phyloP scores from a whole-genome alignment of 2,329 filamentous ascomycete genomes.

The Beauveria bassiana region DNA sequence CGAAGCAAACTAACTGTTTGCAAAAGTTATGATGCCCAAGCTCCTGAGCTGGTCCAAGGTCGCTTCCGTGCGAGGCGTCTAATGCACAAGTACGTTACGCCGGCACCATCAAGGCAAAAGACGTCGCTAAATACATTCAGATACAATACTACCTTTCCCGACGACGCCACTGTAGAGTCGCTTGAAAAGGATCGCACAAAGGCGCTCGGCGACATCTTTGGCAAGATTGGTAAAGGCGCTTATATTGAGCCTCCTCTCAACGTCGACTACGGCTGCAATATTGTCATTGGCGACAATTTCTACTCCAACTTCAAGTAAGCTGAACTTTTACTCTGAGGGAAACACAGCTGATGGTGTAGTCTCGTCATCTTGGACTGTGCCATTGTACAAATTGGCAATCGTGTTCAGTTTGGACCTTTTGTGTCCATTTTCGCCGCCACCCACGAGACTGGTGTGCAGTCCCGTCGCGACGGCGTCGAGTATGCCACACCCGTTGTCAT shows the following conservation, averaged over 20 bases:
- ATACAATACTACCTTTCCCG: slow-evolving; percentile 44
- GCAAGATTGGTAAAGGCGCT: slow-evolving; percentile 40
- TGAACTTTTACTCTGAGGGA: not conserved
- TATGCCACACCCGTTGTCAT: slow-evolving; percentile 40
- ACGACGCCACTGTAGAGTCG: slow-evolving; percentile 34
- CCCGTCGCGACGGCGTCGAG: slow-evolving; percentile 38
- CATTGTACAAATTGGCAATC: slow-evolving; percentile 58
- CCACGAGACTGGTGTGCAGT: slow-evolving; percentile 58
- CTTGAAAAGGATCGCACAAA: slow-evolving; percentile 32
- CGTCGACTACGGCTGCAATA: slow-evolving; percentile 60
- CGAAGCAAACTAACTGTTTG: not conserved
- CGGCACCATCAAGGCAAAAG: not conserved
- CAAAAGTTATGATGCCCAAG: slow-evolving; percentile 41
- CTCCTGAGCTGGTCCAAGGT: slow-evolving; percentile 39
- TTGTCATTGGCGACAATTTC: slow-evolving; percentile 53
- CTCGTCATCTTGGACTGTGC: slow-evolving; percentile 66
- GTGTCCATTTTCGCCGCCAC: slow-evolving; percentile 64
- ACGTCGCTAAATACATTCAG: not conserved
- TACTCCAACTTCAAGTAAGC: slow-evolving; percentile 46
- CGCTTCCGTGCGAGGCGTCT: slow-evolving; percentile 48
- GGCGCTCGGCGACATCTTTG: slow-evolving; percentile 42
- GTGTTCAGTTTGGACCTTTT: slow-evolving; percentile 64
- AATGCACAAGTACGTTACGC: slow-evolving; percentile 50
- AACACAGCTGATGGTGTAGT: slow-evolving; percentile 18
- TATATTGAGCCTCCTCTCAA: slow-evolving; percentile 55